These are phyloP conservation scores for Zangia roseola DNA, from an alignment of 768 basidiomycete genomes.

Conservation along the genomic window DNA sequence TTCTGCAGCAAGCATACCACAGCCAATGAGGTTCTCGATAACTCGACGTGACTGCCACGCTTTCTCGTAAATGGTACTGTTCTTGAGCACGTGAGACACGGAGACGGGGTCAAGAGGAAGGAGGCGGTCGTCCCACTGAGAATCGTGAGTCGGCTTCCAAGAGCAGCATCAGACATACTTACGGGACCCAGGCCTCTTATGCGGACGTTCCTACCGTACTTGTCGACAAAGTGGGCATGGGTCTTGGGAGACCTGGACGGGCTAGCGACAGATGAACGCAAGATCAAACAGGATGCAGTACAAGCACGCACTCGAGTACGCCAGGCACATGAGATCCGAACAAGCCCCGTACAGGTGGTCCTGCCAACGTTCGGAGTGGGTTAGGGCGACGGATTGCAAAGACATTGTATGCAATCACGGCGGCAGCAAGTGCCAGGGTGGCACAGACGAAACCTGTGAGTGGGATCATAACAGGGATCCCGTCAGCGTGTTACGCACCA, in stretches of 20 bases:
- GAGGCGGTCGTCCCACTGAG: slow-evolving; percentile 75
- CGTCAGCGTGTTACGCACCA: too few relatives aligned
- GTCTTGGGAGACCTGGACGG: slow-evolving; percentile 51
- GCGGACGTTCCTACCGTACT: slow-evolving; percentile 69
- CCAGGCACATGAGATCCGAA: slow-evolving; percentile 55
- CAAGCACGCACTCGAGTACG: slow-evolving; percentile 54
- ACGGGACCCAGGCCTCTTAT: slow-evolving; percentile 70
- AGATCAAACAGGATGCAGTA: not conserved
- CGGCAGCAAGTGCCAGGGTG: slow-evolving; percentile 5
- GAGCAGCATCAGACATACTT: slow-evolving; percentile 29
- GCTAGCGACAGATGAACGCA: slow-evolving; percentile 32
- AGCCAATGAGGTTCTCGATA: slow-evolving; percentile 77
- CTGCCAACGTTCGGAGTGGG: slow-evolving; percentile 57
- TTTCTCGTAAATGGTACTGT: slow-evolving; percentile 75
- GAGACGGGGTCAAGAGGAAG: slow-evolving; percentile 80
- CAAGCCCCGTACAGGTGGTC: slow-evolving; percentile 52
- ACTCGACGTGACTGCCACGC: slow-evolving; percentile 75
- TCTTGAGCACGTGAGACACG: slow-evolving; percentile 69
- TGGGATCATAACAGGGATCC: too few relatives aligned
- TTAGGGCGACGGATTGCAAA: slow-evolving; percentile 30
- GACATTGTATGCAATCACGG: slow-evolving; percentile 26
- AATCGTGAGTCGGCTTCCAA: slow-evolving; percentile 9
- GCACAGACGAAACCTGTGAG: too few relatives aligned
- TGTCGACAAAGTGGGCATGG: slow-evolving; percentile 51
- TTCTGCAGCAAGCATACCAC: slow-evolving; percentile 79